A percentile compares a stretch with the other conserved stretches of the same genome.
Evolutionary conservation across 2,329 filamentous ascomycete species (phyloP).

Genomic region (Calonectria pteridis): DNA sequence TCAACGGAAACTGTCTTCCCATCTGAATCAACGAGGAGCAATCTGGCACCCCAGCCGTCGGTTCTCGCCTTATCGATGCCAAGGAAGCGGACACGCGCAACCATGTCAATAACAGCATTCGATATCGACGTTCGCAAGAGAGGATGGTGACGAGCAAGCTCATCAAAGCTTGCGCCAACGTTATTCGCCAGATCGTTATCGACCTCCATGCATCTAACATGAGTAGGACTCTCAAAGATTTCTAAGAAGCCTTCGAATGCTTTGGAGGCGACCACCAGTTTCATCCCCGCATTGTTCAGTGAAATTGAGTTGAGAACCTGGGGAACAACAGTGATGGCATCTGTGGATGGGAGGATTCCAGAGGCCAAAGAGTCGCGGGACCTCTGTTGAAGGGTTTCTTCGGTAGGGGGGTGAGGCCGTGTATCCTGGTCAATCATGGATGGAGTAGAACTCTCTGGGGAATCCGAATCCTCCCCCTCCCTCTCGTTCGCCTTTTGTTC

Average conservation of each 20-base stretch:
- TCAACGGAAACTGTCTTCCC: constrained; percentile 67
- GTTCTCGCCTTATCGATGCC: constrained; percentile 77
- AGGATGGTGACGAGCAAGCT: constrained; percentile 94
- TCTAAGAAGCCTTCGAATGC: constrained; percentile 91
- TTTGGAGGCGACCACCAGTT: constrained; percentile 84
- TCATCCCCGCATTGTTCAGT: constrained; percentile 87
- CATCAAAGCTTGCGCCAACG: constrained; percentile 90
- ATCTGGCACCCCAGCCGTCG: constrained; percentile 81
- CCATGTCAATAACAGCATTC: constrained; percentile 89
- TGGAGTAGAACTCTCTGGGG: constrained; percentile 55
- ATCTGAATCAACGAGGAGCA: constrained; percentile 73
- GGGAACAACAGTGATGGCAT: constrained; percentile 89
- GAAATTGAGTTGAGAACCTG: constrained; percentile 94
- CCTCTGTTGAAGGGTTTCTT: constrained; percentile 61
- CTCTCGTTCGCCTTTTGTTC: constrained; percentile 47
- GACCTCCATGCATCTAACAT: constrained; percentile 85
- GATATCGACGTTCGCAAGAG: constrained; percentile 83
- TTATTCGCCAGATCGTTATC: constrained; percentile 78
- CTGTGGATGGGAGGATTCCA: constrained; percentile 87
- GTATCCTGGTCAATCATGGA: constrained; percentile 52
- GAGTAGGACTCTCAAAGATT: constrained; percentile 93
- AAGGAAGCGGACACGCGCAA: constrained; percentile 82
- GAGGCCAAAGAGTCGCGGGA: constrained; percentile 65
- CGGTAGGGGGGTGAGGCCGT: constrained; percentile 66
- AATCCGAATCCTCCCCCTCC: constrained; percentile 51